These are phyloP conservation scores for Paxillus ammoniavirescens DNA, from an alignment of 768 basidiomycete species.

Conservation along the genomic window DNA sequence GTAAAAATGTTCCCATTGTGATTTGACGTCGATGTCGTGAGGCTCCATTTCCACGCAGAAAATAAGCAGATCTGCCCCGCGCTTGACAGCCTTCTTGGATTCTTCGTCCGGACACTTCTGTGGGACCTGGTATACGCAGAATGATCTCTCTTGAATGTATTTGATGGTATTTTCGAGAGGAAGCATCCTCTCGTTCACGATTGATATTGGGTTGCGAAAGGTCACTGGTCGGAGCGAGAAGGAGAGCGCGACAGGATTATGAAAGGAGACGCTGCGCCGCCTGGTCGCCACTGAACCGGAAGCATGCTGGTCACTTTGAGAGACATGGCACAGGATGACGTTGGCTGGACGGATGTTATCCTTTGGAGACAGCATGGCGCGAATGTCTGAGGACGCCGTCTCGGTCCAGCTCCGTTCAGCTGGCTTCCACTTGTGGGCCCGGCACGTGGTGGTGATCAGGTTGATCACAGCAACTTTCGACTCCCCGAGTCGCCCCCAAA, in stretches of 20 bases:
- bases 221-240: constrained; percentile 8
- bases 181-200: constrained; percentile 20
- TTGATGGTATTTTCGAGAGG: constrained; percentile 19
- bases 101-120: constrained; percentile 7
- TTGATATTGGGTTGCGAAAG: constrained; percentile 22
- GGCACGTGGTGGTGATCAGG: constrained; percentile 20
- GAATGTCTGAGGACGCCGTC: constrained; percentile 25
- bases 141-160: constrained; percentile 6
- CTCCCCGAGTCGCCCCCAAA: constrained; percentile 19
- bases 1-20: constrained; percentile 27
- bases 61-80: constrained; percentile 25
- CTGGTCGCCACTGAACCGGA: background rate
- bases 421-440: constrained; percentile 27
- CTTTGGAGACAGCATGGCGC: constrained; percentile 21
- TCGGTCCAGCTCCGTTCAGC: constrained; percentile 26
- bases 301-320: background rate
- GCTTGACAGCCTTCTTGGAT: constrained; percentile 13
- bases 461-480: constrained; percentile 22
- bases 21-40: constrained; percentile 8
- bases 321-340: constrained; percentile 26
- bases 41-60: constrained; percentile 19
- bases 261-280: constrained; percentile 24
- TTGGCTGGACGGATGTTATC: constrained; percentile 9
- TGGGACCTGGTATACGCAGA: constrained; percentile 25
- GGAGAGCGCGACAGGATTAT: constrained; percentile 19